These are phyloP conservation scores for Neofusicoccum laricinum DNA, from an alignment of 2,329 filamentous ascomycete species.

Conservation along the genomic window DNA sequence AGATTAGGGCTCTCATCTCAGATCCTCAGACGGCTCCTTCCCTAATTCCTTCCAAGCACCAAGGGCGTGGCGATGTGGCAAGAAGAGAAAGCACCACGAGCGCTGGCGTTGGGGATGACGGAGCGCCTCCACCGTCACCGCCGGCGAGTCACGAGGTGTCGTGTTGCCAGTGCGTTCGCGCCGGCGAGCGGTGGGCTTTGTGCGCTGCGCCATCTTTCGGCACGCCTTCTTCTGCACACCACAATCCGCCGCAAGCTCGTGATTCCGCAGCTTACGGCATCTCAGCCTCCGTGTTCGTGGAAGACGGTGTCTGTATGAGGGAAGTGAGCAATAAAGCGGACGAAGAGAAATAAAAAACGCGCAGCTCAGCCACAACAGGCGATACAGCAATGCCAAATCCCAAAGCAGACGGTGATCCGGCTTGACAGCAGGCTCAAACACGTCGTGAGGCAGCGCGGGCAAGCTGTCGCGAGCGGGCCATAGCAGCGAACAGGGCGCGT, in stretches of 20 bases:
- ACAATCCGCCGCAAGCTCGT: neutral
- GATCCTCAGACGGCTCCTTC: too few species aligned
- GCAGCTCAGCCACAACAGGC: neutral
- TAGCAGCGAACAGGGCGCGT: too few species aligned
- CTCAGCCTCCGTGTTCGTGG: neutral
- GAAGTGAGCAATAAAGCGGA: neutral
- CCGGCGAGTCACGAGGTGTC: neutral
- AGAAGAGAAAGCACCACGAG: neutral
- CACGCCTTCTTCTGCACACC: neutral
- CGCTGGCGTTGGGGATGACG: neutral
- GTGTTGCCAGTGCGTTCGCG: neutral
- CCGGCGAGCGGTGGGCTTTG: neutral
- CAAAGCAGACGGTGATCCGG: neutral
- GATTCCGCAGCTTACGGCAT: neutral
- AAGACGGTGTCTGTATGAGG: neutral
- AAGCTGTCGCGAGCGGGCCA: neutral
- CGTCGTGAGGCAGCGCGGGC: neutral
- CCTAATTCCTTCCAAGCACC: too few species aligned
- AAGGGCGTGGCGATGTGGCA: neutral
- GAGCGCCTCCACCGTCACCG: constrained; percentile 3
- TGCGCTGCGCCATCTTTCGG: neutral
- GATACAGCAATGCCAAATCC: neutral
- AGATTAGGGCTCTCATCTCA: too few species aligned
- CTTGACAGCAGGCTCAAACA: neutral
- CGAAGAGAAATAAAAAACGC: neutral